These are phyloP conservation scores for Fomitopsis betulina DNA, from an alignment of 1,284 basidiomycete species.

Conservation along the genomic window DNA sequence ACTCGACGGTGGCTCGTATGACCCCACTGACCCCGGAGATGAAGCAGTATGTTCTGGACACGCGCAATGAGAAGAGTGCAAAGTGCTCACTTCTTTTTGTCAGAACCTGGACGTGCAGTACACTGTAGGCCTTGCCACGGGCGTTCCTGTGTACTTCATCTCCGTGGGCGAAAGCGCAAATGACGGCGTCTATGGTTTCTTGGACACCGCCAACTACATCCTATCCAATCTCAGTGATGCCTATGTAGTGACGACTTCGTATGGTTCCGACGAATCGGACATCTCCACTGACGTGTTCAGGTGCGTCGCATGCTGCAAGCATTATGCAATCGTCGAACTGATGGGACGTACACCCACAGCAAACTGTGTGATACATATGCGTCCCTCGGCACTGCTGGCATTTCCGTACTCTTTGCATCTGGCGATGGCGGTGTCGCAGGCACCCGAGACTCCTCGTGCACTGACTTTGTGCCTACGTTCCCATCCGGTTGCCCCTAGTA, in stretches of 20 bases:
- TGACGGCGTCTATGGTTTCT: constrained; percentile 19
- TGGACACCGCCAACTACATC: constrained; percentile 23
- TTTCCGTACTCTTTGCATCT: constrained; percentile 60
- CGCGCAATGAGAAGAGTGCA: neutral
- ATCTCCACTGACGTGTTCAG: constrained; percentile 41
- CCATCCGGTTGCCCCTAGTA: constrained; percentile 60
- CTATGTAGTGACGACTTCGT: constrained; percentile 44
- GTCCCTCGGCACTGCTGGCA: constrained; percentile 56
- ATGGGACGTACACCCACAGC: constrained; percentile 8
- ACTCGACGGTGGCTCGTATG: constrained; percentile 49
- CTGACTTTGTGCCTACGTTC: constrained; percentile 64
- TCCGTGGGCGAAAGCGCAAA: constrained; percentile 40
- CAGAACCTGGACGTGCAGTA: constrained; percentile 62
- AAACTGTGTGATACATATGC: constrained; percentile 55
- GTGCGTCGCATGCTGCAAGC: constrained; percentile 33
- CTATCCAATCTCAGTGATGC: constrained; percentile 36
- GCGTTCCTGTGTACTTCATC: constrained; percentile 27
- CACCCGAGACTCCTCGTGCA: constrained; percentile 43
- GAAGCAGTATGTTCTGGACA: constrained; percentile 14
- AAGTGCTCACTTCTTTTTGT: neutral
- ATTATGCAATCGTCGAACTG: constrained; percentile 28
- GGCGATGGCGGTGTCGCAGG: constrained; percentile 66
- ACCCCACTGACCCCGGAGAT: constrained; percentile 26
- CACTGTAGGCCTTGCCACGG: constrained; percentile 42
- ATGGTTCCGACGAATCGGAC: constrained; percentile 21